Evolutionary conservation across 2,329 filamentous ascomycete genomes (phyloP), one percentile per base, ranked within the genome.

Genomic region (Aspergillus japonicus): DNA sequence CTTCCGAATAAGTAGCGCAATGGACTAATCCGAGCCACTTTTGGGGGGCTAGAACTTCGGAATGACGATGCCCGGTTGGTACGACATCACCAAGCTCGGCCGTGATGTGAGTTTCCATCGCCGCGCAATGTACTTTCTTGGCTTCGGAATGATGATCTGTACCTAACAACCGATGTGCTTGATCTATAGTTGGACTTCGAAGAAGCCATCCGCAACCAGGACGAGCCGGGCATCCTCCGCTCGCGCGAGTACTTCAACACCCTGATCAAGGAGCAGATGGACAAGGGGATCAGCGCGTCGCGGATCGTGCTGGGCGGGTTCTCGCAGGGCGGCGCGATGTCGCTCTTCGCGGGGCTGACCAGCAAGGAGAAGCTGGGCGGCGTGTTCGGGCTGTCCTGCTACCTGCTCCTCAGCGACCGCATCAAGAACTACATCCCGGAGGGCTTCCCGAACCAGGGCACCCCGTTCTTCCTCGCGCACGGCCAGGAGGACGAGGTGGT

Each of bases 401-500:
- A 96, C 77, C 78, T 97, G 66, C 82, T 92, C 21, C 80, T 97
- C 50, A 82, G 85, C 64, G 79, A 84, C 63, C 89, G 88, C 71
- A 75, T 91, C 65, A 81, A 83, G 71, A 82, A 82, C 8, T 79
- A 85, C 64, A 74, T 85, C 16, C 80, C 83, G 2, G 80, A 83
- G 47, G 74, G 77, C 26, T 84, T 79, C 66, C 80, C 83, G 57
- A 92, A 92, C 75, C 86, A 88, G 75, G 81, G 89, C 47, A 96
- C 92, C 1, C 90, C 90, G 1, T 87, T 98, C 63, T 91, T 95
- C 76, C 89, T 97, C 87, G 92, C 85, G 12, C 95, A 98, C 69
- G 95, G 95, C n/a, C 84, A 88, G 62, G 78, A 78, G 0, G 94
- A 99, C 74, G 83, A 83, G 14, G 79, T 96, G 3, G 90, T 97